phyloP scores from a whole-genome alignment of 257 asterid genomes.

The Craterostigma plantagineum region DNA sequence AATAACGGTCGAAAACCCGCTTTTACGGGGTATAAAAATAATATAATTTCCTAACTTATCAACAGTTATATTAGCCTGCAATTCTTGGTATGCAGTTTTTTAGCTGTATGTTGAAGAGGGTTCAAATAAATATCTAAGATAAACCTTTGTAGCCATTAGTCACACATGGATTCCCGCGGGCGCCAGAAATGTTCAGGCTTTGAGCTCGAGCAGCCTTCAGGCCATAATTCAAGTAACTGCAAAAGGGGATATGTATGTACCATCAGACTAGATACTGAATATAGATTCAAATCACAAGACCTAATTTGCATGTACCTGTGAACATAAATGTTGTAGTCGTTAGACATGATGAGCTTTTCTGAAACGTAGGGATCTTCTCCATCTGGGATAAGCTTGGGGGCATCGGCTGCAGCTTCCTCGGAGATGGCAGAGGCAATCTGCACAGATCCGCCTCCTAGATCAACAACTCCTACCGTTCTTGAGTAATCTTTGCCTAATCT shows the following conservation, averaged over 20 bases:
- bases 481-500: constrained; percentile 28
- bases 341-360: constrained; percentile 10
- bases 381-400: constrained; percentile 9
- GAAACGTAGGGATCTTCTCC: constrained; percentile 19
- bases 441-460: constrained; percentile 67
- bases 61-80: too few relatives aligned
- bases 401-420: constrained; percentile 13
- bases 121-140: too few relatives aligned
- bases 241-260: background rate
- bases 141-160: constrained; percentile 22
- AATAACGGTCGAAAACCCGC: too few relatives aligned
- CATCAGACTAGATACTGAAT: background rate
- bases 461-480: constrained; percentile 51
- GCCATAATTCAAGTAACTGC: constrained; percentile 41
- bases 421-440: constrained; percentile 42
- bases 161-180: constrained; percentile 27
- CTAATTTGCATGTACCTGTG: constrained; percentile 20
- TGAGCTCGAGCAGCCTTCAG: constrained; percentile 29
- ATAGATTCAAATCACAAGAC: background rate
- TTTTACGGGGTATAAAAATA: too few relatives aligned
- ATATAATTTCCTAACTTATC: too few relatives aligned
- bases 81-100: too few relatives aligned
- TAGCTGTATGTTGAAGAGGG: too few relatives aligned
- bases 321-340: constrained; percentile 24
- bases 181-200: constrained; percentile 16